Evolutionary conservation across 345 rosid genomes (phyloP).

Genomic region (Linum trigynum): DNA sequence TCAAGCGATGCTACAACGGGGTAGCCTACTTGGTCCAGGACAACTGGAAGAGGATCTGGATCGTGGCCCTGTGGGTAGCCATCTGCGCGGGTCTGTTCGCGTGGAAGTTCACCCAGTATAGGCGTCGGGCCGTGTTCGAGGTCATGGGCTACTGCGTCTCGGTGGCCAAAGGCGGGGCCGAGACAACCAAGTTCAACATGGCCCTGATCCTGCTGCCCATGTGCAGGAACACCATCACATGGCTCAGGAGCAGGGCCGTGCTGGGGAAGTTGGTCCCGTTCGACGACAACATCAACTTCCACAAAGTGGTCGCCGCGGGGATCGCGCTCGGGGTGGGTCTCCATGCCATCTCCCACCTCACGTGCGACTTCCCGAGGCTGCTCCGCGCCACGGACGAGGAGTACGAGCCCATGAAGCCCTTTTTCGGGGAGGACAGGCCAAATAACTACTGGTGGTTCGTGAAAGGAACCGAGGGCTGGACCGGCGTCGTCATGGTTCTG

Average conservation of each 20-base stretch:
- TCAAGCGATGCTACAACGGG: constrained; percentile 34
- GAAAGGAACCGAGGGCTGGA: constrained; percentile 65
- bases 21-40: constrained; percentile 50
- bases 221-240: constrained; percentile 70
- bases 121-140: constrained; percentile 43
- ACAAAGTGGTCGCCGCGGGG: constrained; percentile 67
- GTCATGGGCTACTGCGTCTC: constrained; percentile 70
- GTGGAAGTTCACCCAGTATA: constrained; percentile 73
- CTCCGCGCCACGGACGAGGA: constrained; percentile 51
- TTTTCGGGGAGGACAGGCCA: constrained; percentile 50
- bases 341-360: constrained; percentile 52
- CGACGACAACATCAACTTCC: constrained; percentile 76
- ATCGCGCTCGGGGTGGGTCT: constrained; percentile 53
- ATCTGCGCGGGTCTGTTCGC: constrained; percentile 58
- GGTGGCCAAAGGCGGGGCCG: constrained; percentile 76
- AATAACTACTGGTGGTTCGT: constrained; percentile 71
- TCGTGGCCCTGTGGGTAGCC: constrained; percentile 48
- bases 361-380: constrained; percentile 75
- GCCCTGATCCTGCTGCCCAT: constrained; percentile 74
- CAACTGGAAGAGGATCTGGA: constrained; percentile 80
- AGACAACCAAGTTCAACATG: constrained; percentile 74
- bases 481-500: constrained; percentile 59
- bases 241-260: constrained; percentile 61
- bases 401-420: constrained; percentile 51
- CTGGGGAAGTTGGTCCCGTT: constrained; percentile 51